Evolutionary conservation across 2,329 filamentous ascomycete species (phyloP).

Genomic region (Xylaria sp.): DNA sequence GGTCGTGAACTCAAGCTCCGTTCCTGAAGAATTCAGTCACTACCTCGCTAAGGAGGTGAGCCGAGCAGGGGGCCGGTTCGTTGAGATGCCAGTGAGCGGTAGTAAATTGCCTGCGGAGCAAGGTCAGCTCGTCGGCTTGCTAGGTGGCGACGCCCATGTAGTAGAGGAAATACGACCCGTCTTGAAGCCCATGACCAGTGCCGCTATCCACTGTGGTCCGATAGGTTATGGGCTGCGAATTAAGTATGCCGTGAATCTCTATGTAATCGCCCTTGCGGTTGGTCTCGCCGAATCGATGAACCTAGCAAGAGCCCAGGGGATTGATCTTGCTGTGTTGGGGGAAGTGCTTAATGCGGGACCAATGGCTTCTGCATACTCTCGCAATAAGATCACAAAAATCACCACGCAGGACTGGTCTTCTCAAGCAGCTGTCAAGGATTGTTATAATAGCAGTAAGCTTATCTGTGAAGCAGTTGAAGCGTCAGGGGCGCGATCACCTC

Average conservation of each 20-base stretch:
- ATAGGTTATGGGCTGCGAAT: slow-evolving; percentile 49
- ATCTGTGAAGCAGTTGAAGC: slow-evolving; percentile 43
- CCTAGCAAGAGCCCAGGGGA: slow-evolving; percentile 48
- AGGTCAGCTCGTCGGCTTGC: slow-evolving; percentile 50
- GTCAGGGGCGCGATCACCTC: slow-evolving; percentile 38
- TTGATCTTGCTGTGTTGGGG: slow-evolving; percentile 47
- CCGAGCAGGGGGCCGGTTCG: slow-evolving; percentile 45
- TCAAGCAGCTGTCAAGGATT: slow-evolving; percentile 48
- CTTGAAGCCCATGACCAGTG: slow-evolving; percentile 45
- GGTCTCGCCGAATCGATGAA: slow-evolving; percentile 50
- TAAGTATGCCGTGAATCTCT: slow-evolving; percentile 50
- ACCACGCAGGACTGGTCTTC: slow-evolving; percentile 46
- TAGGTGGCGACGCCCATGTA: slow-evolving; percentile 46
- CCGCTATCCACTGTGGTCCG: slow-evolving; percentile 50
- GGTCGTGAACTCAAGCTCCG: slow-evolving; percentile 49
- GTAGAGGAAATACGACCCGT: slow-evolving; percentile 43
- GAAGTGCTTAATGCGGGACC: slow-evolving; percentile 48
- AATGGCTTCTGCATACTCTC: slow-evolving; percentile 48
- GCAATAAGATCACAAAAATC: slow-evolving; percentile 48
- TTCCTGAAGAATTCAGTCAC: slow-evolving; percentile 45
- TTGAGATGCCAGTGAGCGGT: slow-evolving; percentile 53
- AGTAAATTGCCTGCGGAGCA: slow-evolving; percentile 50
- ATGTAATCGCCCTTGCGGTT: slow-evolving; percentile 47
- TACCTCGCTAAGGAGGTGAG: slow-evolving; percentile 40
- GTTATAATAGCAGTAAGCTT: slow-evolving; percentile 47